Percentiles rank a stretch among this genome's conserved stretches.
phyloP scores from a whole-genome alignment of 1,139 yeast genomes.

The Magnusiomyces suaveolens region DNA sequence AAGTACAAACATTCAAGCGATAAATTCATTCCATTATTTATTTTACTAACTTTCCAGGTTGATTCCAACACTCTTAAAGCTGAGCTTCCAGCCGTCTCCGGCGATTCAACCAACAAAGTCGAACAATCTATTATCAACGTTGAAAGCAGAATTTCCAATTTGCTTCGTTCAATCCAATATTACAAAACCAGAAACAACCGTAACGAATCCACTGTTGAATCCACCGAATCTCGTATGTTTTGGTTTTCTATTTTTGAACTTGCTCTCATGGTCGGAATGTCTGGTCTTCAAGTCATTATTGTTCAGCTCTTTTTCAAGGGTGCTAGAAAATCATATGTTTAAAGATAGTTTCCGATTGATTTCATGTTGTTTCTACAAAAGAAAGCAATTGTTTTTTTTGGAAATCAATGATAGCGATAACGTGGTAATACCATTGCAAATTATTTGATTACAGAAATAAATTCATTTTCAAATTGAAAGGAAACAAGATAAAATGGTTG shows the following conservation, averaged over 20 bases:
- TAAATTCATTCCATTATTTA: background rate
- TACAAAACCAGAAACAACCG: slow-evolving; percentile 89
- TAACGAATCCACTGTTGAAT: slow-evolving; percentile 82
- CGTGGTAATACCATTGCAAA: too few relatives aligned
- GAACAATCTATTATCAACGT: slow-evolving; percentile 46
- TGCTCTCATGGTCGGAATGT: slow-evolving; percentile 75
- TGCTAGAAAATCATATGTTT: slow-evolving; percentile 12
- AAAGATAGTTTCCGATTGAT: too few relatives aligned
- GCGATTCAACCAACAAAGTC: slow-evolving; percentile 19
- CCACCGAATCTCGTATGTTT: slow-evolving; percentile 79
- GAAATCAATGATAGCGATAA: too few relatives aligned
- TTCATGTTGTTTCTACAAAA: too few relatives aligned
- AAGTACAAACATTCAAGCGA: slow-evolving; percentile 30
- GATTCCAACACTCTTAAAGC: slow-evolving; percentile 12
- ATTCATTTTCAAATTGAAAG: too few relatives aligned
- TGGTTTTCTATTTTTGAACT: slow-evolving; percentile 80
- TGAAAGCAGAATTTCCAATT: slow-evolving; percentile 55
- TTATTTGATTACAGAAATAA: too few relatives aligned
- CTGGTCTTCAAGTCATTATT: slow-evolving; percentile 67
- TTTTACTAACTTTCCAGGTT: background rate
- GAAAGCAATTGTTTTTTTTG: too few relatives aligned
- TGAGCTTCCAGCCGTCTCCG: slow-evolving; percentile 11
- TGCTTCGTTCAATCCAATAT: slow-evolving; percentile 62
- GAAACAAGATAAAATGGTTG: too few relatives aligned
- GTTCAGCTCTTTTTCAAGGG: slow-evolving; percentile 85